Conservation (phyloP, 805 yeast species). For the Komagataella kurtzmanii region DNA sequence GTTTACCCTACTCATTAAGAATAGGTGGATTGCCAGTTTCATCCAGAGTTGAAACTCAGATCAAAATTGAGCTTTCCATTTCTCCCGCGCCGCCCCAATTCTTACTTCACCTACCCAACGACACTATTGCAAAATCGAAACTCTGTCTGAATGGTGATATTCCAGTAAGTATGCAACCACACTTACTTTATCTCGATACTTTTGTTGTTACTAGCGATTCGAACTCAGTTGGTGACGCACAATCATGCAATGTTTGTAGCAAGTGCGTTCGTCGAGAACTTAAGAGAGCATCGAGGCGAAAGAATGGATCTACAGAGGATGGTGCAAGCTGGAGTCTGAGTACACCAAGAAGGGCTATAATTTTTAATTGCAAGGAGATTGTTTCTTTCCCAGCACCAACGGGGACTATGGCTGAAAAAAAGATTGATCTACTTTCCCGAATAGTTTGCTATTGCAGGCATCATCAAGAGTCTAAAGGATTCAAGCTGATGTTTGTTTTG, state of each 20-base stretch:
- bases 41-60: conserved; percentile 93
- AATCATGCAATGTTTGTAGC: conserved; percentile 63
- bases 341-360: conserved; percentile 67
- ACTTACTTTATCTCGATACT: conserved; percentile 59
- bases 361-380: conserved; percentile 85
- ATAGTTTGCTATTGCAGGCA: conserved; percentile 94
- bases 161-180: conserved; percentile 33
- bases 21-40: conserved; percentile 59
- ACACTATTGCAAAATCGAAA: conserved; percentile 78
- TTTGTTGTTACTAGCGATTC: conserved; percentile 35
- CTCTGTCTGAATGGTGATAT: conserved; percentile 41
- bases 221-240: conserved; percentile 2
- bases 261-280: conserved; percentile 89
- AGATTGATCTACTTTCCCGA: conserved; percentile 48
- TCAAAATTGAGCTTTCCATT: conserved; percentile 56
- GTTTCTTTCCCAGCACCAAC: conserved; percentile 57
- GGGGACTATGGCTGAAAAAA: conserved; percentile 17
- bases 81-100: conserved; percentile 69
- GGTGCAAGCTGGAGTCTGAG: conserved; percentile 67
- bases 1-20: conserved; percentile 33
- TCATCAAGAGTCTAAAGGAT: conserved; percentile 81
- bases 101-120: conserved; percentile 71
- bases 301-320: conserved; percentile 63
- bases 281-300: conserved; percentile 87
- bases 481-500: conserved; percentile 55